Conservation (phyloP, 495 filamentous ascomycete species). For the Tuber aestivum region DNA sequence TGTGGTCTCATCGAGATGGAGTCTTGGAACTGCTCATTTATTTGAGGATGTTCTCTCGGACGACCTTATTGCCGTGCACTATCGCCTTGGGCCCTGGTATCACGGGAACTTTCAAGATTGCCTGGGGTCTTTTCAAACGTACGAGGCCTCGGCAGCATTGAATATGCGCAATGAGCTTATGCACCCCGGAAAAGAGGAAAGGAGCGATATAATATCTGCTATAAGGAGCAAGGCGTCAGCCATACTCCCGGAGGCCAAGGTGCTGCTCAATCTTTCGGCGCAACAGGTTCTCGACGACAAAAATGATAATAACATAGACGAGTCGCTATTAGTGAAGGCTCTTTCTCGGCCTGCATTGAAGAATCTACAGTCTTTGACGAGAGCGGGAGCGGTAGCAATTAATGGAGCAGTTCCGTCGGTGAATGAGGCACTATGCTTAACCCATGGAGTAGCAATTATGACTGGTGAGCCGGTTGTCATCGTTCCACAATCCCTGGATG, state of each 20-base stretch:
- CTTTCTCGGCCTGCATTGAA: slow-evolving; percentile 68
- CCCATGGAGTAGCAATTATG: slow-evolving; percentile 72
- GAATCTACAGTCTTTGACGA: slow-evolving; percentile 64
- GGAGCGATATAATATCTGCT: slow-evolving; percentile 82
- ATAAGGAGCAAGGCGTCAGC: slow-evolving; percentile 74
- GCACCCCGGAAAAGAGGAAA: slow-evolving; percentile 84
- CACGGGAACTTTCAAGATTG: slow-evolving; percentile 95
- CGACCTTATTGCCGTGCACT: slow-evolving; percentile 84
- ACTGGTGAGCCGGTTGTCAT: slow-evolving; percentile 78
- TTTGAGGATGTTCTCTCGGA: slow-evolving; percentile 84
- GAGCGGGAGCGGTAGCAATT: slow-evolving; percentile 71
- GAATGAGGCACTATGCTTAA: slow-evolving; percentile 73
- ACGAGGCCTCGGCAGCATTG: slow-evolving; percentile 84
- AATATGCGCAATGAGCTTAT: slow-evolving; percentile 87
- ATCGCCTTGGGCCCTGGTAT: slow-evolving; percentile 82
- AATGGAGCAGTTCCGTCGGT: slow-evolving; percentile 83
- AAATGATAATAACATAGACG: slow-evolving; percentile 60
- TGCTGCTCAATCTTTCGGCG: slow-evolving; percentile 81
- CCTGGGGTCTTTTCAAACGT: slow-evolving; percentile 92
- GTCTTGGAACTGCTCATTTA: slow-evolving; percentile 77
- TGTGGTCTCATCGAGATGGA: slow-evolving; percentile 74
- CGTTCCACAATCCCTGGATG: slow-evolving; percentile 75
- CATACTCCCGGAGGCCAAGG: slow-evolving; percentile 71
- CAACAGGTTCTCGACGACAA: slow-evolving; percentile 70
- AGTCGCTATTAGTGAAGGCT: slow-evolving; percentile 66